A percentile compares a stretch with the other conserved stretches of the same genome.
Evolutionary conservation across 192 early-diverging fungal genomes (phyloP).

Genomic region (Mortierella alpina): DNA sequence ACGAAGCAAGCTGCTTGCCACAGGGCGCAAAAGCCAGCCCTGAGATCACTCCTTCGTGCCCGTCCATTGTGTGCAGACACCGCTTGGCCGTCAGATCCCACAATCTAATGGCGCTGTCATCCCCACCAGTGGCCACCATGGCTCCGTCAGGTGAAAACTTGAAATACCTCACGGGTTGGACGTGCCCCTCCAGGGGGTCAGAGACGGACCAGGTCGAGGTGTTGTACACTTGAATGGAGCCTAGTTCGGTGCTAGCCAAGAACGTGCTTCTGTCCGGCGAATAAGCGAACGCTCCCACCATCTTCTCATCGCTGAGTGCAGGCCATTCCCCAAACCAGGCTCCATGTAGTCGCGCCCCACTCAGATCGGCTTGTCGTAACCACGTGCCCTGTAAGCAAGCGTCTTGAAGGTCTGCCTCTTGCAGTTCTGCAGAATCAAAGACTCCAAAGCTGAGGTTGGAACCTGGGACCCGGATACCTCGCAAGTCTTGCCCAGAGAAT

Average conservation of each 20-base stretch:
- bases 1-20: not conserved
- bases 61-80: not conserved
- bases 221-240: not conserved
- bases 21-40: not conserved
- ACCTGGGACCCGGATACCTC: not conserved
- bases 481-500: slow-evolving; percentile 1
- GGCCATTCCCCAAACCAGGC: not conserved
- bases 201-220: not conserved
- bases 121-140: not conserved
- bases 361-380: not conserved
- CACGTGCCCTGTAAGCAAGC: not conserved
- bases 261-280: slow-evolving; percentile 1
- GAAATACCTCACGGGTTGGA: not conserved
- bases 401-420: not conserved
- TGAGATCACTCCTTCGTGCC: not conserved
- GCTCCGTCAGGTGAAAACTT: not conserved
- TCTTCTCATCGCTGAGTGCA: not conserved
- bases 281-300: not conserved
- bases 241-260: not conserved
- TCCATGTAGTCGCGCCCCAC: not conserved
- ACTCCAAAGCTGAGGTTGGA: not conserved
- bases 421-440: slow-evolving; percentile 1
- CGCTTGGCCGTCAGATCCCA: not conserved
- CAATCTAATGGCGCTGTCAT: not conserved
- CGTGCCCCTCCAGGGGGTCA: not conserved